Evolutionary conservation across 1,284 basidiomycete species (phyloP).

Genomic region (Pseudozyma sp.): DNA sequence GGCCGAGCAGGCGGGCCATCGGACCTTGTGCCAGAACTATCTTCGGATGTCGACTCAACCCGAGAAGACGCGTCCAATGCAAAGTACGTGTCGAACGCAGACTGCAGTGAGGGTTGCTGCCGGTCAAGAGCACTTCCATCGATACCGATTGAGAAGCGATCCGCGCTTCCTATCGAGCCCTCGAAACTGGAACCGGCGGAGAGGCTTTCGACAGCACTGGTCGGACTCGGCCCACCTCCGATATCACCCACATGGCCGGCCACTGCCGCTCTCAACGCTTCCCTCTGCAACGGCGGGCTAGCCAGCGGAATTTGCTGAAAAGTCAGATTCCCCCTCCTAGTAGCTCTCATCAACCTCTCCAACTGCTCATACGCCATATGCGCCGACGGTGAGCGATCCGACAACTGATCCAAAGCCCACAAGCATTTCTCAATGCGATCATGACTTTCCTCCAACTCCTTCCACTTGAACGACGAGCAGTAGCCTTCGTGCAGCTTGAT

Average conservation of each 20-base stretch:
- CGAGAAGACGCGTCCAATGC: not conserved
- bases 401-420: constrained; percentile 22
- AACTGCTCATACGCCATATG: constrained; percentile 18
- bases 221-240: constrained; percentile 1
- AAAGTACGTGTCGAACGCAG: constrained; percentile 11
- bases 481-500: constrained; percentile 26
- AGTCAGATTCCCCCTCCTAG: not conserved
- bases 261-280: not conserved
- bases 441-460: constrained; percentile 18
- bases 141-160: not conserved
- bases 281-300: constrained; percentile 2
- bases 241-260: not conserved
- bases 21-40: not conserved
- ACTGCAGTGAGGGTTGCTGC: constrained; percentile 1
- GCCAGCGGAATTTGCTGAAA: constrained; percentile 23
- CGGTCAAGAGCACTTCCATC: not conserved
- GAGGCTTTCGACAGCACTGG: constrained; percentile 11
- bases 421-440: constrained; percentile 14
- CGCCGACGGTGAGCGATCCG: constrained; percentile 20
- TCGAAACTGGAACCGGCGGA: constrained; percentile 2
- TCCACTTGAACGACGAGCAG: constrained; percentile 21
- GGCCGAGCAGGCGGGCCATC: no score
- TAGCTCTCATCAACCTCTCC: constrained; percentile 3
- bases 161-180: not conserved
- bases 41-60: not conserved